Conservation (phyloP, 768 basidiomycete species). For the Tylopilus vinaceipallidus region DNA sequence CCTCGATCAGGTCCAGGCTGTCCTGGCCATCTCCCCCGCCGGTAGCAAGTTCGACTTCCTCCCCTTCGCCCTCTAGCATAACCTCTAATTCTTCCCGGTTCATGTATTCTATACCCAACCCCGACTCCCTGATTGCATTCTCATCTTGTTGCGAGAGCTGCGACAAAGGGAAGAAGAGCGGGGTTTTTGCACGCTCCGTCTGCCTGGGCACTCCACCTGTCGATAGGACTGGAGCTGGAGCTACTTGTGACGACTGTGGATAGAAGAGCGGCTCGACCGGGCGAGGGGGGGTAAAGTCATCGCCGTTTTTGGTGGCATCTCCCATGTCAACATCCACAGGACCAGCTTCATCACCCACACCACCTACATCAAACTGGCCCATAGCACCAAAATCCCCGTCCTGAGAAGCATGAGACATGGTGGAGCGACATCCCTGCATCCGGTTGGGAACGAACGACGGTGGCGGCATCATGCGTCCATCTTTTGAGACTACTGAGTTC, state of each 20-base stretch:
- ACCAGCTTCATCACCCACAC: constrained; percentile 1
- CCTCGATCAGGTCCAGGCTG: constrained; percentile 31
- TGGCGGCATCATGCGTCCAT: constrained; percentile 41
- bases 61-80: constrained; percentile 35
- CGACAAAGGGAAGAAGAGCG: constrained; percentile 50
- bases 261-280: constrained; percentile 21
- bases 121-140: constrained; percentile 54
- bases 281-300: constrained; percentile 2
- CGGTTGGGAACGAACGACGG: constrained; percentile 26
- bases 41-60: constrained; percentile 31
- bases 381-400: constrained; percentile 14
- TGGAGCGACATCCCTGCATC: constrained; percentile 10
- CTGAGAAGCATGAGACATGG: constrained; percentile 17
- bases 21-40: constrained; percentile 14
- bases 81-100: constrained; percentile 55
- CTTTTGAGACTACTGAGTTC: constrained; percentile 14
- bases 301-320: constrained; percentile 3
- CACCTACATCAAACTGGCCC: constrained; percentile 7
- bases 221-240: constrained; percentile 5
- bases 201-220: constrained; percentile 3
- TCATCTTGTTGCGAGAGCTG: constrained; percentile 58
- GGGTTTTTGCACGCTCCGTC: constrained; percentile 16
- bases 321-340: neutral
- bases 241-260: constrained; percentile 23
- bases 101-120: constrained; percentile 70